Evolutionary conservation across 2,329 filamentous ascomycete genomes (phyloP), one percentile per base, ranked within the genome.

Genomic region (Neospermospora avenae): DNA sequence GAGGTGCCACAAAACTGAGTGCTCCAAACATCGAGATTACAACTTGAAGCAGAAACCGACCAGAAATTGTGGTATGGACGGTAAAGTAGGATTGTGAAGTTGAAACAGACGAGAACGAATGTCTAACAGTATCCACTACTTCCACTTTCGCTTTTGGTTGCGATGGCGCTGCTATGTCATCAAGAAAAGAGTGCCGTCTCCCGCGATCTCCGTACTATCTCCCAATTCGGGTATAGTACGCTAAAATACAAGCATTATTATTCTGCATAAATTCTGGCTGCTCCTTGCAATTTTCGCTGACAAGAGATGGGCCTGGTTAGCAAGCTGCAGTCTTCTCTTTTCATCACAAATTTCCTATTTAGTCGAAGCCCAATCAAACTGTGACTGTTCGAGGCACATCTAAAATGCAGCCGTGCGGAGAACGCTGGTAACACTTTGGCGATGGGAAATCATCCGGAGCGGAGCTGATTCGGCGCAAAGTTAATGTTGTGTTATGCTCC

Each of bases 381-480:
- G n/a, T n/a, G n/a, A n/a, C n/a, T n/a, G n/a, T n/a, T n/a, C n/a
- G n/a, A n/a, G n/a, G n/a, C n/a, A n/a, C n/a, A n/a, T n/a, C n/a
- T n/a, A n/a, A n/a, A n/a, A n/a, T n/a, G n/a, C n/a, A 18, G 2
- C n/a, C 31, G 14, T 41, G 44, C 44, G 55, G 44, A 57, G 55
- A 49, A 57, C 16, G 10, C 16, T 57, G 44, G 45, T 44, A 2
- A 31, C 49, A 31, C 34, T 14, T 49, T 10, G 22, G 55, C 18
- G 13, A 34, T 16, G 41, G n/a, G 18, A 35, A 20, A 10, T 31
- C 8, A 49, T 28, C 6, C 49, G 55, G 14, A 57, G 34, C 35
- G 55, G 55, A 45, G 44, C 22, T 49, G 31, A 18, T 35, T 57
- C 45, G 55, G 55, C 46, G 41, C 20, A n/a, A 51, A 11, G 11